Evolutionary conservation across 257 asterid genomes (phyloP).

Genomic region (Penstemon barbatus): DNA sequence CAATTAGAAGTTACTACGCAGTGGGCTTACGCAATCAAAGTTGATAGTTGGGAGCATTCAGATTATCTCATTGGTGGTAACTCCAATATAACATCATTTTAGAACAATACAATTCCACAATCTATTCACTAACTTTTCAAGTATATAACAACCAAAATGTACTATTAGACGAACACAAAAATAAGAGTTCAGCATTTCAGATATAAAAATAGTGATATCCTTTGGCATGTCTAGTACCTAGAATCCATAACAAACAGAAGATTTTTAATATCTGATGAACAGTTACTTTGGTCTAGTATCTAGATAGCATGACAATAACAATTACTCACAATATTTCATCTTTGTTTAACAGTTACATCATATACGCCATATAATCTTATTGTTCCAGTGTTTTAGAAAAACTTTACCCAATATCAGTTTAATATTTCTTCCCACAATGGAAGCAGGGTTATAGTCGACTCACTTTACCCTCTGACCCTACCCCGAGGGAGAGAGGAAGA

Average conservation of each 20-base stretch:
- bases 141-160: not conserved
- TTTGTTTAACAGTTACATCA: too few relatives aligned
- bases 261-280: not conserved
- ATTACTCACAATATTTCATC: too few relatives aligned
- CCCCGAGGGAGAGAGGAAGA: too few relatives aligned
- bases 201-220: not conserved
- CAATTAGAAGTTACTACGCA: not conserved
- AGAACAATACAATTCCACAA: not conserved
- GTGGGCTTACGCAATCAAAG: not conserved
- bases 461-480: too few relatives aligned
- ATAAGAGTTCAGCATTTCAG: not conserved
- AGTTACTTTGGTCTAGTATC: too few relatives aligned
- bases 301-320: too few relatives aligned
- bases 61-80: not conserved
- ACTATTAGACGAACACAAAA: constrained; percentile 7
- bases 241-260: not conserved
- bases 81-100: not conserved
- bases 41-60: not conserved
- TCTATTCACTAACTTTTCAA: not conserved
- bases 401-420: too few relatives aligned
- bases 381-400: too few relatives aligned
- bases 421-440: too few relatives aligned
- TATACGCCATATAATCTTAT: too few relatives aligned
- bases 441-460: too few relatives aligned
- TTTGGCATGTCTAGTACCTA: constrained; percentile 1